Evolutionary conservation across 1,139 yeast genomes (phyloP).

Genomic region (Kluyveromyces sp.): DNA sequence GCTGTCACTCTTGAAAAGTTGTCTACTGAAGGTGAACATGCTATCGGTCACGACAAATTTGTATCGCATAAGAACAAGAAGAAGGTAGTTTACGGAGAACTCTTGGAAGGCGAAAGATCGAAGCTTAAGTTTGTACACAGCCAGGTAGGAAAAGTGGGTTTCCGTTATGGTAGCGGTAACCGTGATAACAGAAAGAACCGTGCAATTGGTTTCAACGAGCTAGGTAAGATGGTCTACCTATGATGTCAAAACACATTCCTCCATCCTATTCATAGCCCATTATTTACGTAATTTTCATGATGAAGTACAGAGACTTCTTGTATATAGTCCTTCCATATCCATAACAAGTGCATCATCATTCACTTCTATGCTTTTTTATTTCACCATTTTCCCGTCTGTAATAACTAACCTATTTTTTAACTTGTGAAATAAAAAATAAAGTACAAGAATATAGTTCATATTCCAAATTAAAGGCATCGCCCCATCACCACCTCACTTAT

Average conservation of each 20-base stretch:
- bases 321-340: too few relatives aligned
- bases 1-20: constrained; percentile 61
- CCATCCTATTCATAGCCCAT: too few relatives aligned
- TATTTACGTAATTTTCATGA: too few relatives aligned
- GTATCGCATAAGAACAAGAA: constrained; percentile 18
- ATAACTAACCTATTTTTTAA: too few relatives aligned
- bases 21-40: constrained; percentile 47
- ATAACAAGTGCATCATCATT: too few relatives aligned
- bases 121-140: constrained; percentile 70
- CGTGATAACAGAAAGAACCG: constrained; percentile 87
- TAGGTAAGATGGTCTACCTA: constrained; percentile 53
- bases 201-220: constrained; percentile 63
- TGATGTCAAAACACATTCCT: constrained; percentile 8
- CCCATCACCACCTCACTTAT: too few relatives aligned
- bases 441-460: too few relatives aligned
- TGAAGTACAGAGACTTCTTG: too few relatives aligned
- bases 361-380: too few relatives aligned
- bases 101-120: constrained; percentile 46
- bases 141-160: constrained; percentile 77
- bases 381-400: too few relatives aligned
- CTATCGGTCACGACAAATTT: constrained; percentile 25
- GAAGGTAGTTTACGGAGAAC: constrained; percentile 27
- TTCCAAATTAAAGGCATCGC: too few relatives aligned
- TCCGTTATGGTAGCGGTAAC: constrained; percentile 83
- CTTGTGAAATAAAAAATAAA: too few relatives aligned